Evolutionary conservation across 345 rosid genomes (phyloP).

Genomic region (Odontarrhena argentea): DNA sequence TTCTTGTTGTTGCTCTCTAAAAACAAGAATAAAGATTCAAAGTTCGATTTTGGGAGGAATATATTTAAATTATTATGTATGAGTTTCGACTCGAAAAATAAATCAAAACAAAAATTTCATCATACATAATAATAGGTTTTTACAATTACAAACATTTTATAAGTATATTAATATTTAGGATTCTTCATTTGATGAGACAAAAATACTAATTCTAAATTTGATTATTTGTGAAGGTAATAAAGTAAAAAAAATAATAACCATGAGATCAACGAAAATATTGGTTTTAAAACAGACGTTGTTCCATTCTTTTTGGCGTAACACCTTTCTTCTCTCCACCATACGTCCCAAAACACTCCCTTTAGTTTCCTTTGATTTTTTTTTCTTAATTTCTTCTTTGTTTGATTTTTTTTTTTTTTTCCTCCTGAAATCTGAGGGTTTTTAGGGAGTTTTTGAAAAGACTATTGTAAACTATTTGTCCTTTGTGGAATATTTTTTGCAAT

Average conservation of each 20-base stretch:
- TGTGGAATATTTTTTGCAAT: not conserved
- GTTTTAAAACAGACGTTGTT: conserved; percentile 35
- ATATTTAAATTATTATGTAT: too few species aligned
- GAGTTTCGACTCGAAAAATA: too few species aligned
- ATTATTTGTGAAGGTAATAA: conserved; percentile 38
- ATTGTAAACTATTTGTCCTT: not conserved
- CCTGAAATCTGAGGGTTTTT: conserved; percentile 6
- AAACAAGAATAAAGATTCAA: too few species aligned
- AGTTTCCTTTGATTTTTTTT: conserved; percentile 41
- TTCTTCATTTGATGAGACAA: conserved; percentile 1
- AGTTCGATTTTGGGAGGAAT: too few species aligned
- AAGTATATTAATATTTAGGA: too few species aligned
- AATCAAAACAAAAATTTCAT: too few species aligned
- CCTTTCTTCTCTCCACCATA: conserved; percentile 35
- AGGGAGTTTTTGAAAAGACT: not conserved
- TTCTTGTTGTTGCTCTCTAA: too few species aligned
- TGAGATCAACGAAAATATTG: conserved; percentile 46
- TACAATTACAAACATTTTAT: too few species aligned
- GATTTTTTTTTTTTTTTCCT: conserved; percentile 25
- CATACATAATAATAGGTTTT: too few species aligned
- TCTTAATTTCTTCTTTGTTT: conserved; percentile 28
- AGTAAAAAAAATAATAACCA: conserved; percentile 35
- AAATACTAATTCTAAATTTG: conserved; percentile 34
- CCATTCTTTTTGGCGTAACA: conserved; percentile 32
- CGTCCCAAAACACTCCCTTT: conserved; percentile 33